Conservation (phyloP, 306 rosid genomes). For the Heteromeles arbutifolia region DNA sequence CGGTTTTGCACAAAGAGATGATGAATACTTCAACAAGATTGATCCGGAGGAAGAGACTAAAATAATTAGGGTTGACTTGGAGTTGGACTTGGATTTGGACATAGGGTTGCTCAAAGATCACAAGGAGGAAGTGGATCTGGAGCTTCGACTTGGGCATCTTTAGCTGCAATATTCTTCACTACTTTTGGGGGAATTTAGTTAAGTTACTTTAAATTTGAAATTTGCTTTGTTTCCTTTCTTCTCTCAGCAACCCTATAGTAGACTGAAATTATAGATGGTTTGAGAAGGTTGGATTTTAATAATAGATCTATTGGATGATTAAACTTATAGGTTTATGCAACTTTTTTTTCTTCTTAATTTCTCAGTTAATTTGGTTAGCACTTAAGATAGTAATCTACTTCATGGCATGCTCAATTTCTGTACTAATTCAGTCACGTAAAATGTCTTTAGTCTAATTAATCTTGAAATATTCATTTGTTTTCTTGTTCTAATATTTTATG, state of each 20-base stretch:
- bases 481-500: not conserved
- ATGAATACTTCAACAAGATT: constrained; percentile 23
- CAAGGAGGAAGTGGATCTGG: constrained; percentile 64
- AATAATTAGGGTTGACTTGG: constrained; percentile 20
- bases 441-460: not conserved
- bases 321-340: not conserved
- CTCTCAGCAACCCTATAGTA: not conserved
- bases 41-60: constrained; percentile 34
- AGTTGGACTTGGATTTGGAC: constrained; percentile 58
- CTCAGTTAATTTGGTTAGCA: not conserved
- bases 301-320: not conserved
- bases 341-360: not conserved
- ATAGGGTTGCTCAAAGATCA: constrained; percentile 39
- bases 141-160: constrained; percentile 61
- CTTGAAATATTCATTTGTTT: not conserved
- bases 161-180: constrained; percentile 7
- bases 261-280: not conserved
- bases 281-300: not conserved
- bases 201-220: not conserved
- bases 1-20: constrained; percentile 16
- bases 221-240: not conserved
- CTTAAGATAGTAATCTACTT: not conserved
- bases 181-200: not conserved
- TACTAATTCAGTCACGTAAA: not conserved
- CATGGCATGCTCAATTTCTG: not conserved